These are phyloP conservation scores for Camelina laxa DNA, from an alignment of 345 rosid species.

Conservation along the genomic window DNA sequence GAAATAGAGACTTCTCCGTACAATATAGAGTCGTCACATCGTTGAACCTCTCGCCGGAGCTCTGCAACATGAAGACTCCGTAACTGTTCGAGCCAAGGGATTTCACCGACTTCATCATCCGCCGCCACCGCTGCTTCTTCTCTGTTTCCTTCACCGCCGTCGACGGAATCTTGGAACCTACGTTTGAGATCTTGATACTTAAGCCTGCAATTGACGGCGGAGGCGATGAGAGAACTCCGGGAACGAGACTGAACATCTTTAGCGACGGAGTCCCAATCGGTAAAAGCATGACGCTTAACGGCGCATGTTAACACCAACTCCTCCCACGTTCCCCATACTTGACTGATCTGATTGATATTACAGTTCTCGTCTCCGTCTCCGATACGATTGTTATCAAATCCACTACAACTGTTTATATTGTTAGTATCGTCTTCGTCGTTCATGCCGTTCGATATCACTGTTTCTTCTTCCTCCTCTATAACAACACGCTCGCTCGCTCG, in stretches of 20 bases:
- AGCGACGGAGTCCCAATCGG: slow-evolving; percentile 75
- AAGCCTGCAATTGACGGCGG: slow-evolving; percentile 58
- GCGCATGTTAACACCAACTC: slow-evolving; percentile 78
- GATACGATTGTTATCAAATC: slow-evolving; percentile 21
- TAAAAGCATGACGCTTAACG: slow-evolving; percentile 74
- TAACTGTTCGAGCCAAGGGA: slow-evolving; percentile 68
- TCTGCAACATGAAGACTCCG: slow-evolving; percentile 64
- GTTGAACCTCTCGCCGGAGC: slow-evolving; percentile 69
- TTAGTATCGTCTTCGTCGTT: slow-evolving; percentile 33
- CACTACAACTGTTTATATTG: slow-evolving; percentile 32
- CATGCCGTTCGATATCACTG: slow-evolving; percentile 33
- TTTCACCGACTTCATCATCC: slow-evolving; percentile 38
- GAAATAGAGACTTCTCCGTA: slow-evolving; percentile 41
- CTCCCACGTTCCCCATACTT: slow-evolving; percentile 75
- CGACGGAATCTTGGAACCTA: slow-evolving; percentile 50
- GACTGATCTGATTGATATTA: slow-evolving; percentile 25
- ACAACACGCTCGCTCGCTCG: not conserved
- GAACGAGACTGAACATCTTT: slow-evolving; percentile 63
- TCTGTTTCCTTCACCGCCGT: slow-evolving; percentile 1
- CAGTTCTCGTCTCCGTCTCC: slow-evolving; percentile 9
- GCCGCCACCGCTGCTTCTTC: not conserved
- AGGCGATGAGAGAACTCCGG: slow-evolving; percentile 51
- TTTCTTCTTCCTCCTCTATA: slow-evolving; percentile 19
- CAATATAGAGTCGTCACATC: slow-evolving; percentile 69
- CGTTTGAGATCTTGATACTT: slow-evolving; percentile 70